phyloP scores from a whole-genome alignment of 176 grass and related monocot species.

The Oryza brachyantha region DNA sequence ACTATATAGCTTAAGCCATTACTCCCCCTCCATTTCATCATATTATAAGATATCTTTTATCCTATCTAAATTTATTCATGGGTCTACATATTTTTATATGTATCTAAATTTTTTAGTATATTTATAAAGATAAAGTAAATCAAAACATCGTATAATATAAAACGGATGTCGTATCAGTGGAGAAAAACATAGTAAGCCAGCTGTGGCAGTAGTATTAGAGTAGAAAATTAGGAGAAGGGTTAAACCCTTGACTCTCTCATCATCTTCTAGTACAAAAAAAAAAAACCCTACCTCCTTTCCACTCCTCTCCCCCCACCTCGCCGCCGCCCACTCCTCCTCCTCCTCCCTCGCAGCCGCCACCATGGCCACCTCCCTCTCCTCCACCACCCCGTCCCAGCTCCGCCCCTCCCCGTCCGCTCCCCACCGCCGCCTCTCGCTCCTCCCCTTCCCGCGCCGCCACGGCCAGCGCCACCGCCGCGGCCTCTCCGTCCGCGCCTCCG shows the following conservation, averaged over 20 bases:
- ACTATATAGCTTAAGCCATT: too few relatives aligned
- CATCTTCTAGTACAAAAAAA: not conserved
- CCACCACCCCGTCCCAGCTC: constrained; percentile 30
- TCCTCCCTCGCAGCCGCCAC: constrained; percentile 6
- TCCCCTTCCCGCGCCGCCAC: constrained; percentile 9
- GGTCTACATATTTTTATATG: too few relatives aligned
- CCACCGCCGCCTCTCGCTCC: constrained; percentile 1
- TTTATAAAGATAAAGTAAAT: too few relatives aligned
- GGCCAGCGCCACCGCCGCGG: not conserved
- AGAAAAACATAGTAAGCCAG: not conserved
- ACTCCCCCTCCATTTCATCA: too few relatives aligned
- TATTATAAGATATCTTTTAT: too few relatives aligned
- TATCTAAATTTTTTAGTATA: too few relatives aligned
- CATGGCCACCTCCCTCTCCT: constrained; percentile 51
- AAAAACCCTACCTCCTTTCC: constrained; percentile 38
- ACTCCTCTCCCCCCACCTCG: not conserved
- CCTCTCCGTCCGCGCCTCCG: constrained; percentile 9
- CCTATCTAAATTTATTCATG: too few relatives aligned
- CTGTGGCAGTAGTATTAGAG: not conserved
- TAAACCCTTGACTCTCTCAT: not conserved
- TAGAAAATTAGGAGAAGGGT: not conserved
- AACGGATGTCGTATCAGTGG: too few relatives aligned
- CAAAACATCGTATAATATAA: too few relatives aligned
- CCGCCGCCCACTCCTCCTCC: constrained; percentile 6
- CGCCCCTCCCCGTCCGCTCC: not conserved